phyloP scores from a whole-genome alignment of 768 basidiomycete genomes.

The Lentinula detonsa region DNA sequence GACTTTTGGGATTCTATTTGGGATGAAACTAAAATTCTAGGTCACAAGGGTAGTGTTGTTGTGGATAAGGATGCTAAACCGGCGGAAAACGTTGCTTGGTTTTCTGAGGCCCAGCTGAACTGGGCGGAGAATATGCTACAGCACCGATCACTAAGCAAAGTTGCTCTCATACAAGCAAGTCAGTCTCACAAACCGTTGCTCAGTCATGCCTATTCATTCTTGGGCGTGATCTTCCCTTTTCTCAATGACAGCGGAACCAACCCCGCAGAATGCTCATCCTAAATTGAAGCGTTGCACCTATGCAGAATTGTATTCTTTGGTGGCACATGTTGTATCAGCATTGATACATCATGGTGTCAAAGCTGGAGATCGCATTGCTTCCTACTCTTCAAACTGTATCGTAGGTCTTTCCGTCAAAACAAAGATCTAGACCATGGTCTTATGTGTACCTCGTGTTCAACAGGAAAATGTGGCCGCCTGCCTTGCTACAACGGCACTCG shows the following conservation, averaged over 20 bases:
- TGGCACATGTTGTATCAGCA: constrained; percentile 52
- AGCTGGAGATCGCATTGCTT: constrained; percentile 68
- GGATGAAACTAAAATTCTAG: constrained; percentile 59
- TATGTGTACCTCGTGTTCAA: constrained; percentile 9
- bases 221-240: constrained; percentile 10
- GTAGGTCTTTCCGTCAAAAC: constrained; percentile 30
- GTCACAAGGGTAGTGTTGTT: constrained; percentile 53
- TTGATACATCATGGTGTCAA: constrained; percentile 45
- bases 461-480: constrained; percentile 67
- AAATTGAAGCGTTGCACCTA: constrained; percentile 45
- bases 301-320: constrained; percentile 49
- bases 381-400: constrained; percentile 76
- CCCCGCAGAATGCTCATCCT: constrained; percentile 38
- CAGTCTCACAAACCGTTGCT: constrained; percentile 24
- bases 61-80: constrained; percentile 52
- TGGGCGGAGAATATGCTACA: constrained; percentile 81
- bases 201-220: constrained; percentile 9
- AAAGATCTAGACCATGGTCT: neutral
- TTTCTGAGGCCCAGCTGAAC: constrained; percentile 58
- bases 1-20: constrained; percentile 72
- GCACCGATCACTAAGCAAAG: constrained; percentile 47
- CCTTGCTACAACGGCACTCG: constrained; percentile 64
- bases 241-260: constrained; percentile 52
- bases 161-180: constrained; percentile 70
- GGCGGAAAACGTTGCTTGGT: constrained; percentile 66